Evolutionary conservation across 73 alveolate species (phyloP), one percentile per base, ranked within the genome.

Genomic region (Paramecium caudatum): DNA sequence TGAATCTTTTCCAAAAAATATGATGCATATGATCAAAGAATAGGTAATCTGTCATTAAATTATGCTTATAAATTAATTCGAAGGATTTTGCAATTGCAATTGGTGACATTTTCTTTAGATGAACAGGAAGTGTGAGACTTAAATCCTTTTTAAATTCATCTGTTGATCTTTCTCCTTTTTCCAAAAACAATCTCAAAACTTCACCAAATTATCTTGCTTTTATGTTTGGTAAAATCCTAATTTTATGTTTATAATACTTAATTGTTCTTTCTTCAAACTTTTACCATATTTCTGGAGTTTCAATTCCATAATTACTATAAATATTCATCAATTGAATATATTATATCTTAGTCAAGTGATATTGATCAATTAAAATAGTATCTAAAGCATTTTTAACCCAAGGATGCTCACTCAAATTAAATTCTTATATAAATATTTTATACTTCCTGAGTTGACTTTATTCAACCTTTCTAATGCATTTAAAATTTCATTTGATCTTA

Each of bases 371-470:
- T 16, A 30, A 74, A 21, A 25, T 37, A 39, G 19, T 43, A 5
- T 74, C 62, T 9, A 74, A 19, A 5, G 69, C 88, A 8, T 27
- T 68, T 74, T 21, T 39, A 74, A 74, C 47, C 88, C 88, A 74
- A 74, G 88, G 88, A 74, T 74, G 88, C 21, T 74, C 88, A 74
- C 10, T 16, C 16, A 74, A 41, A 74, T 36, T 36, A 3, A 74
- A 43, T 39, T 23, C 88, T 74, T 34, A 19, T 30, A n/a, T 32
- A 0, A 13, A 17, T n/a, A 8, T 34, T 16, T 41, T 23, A 34
- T 34, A 68, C 47, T 32, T 37, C 50, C 61, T 33, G 17, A 17
- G 34, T 68, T 68, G 39, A 2, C 25, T 68, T 68, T 68, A 27
- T 19, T 63, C 61, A 27, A 19, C 32, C 68, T 74, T 37, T 74